These are phyloP conservation scores for Oryza brachyantha DNA, from an alignment of 176 grass and related monocot species.

Conservation along the genomic window DNA sequence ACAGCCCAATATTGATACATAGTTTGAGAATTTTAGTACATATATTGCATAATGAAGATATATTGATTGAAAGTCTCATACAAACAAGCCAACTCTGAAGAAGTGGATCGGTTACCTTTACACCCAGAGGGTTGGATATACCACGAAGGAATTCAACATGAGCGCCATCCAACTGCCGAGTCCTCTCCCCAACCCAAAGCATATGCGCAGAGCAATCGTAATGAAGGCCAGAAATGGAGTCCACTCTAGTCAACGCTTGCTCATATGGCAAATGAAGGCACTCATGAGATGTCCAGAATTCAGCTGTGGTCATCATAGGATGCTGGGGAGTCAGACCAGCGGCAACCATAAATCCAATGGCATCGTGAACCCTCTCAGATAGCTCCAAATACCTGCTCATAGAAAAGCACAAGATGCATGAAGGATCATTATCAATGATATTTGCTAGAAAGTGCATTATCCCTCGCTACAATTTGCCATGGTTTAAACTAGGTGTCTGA, in stretches of 20 bases:
- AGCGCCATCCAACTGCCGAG: constrained; percentile 54
- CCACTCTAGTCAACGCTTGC: constrained; percentile 48
- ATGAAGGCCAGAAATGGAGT: constrained; percentile 40
- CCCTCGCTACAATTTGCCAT: neutral
- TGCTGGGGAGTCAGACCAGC: constrained; percentile 47
- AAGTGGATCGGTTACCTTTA: constrained; percentile 42
- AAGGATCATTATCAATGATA: neutral
- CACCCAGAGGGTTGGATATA: constrained; percentile 50
- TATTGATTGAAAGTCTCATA: neutral
- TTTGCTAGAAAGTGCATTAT: neutral
- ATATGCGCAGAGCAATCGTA: constrained; percentile 59
- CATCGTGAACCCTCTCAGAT: constrained; percentile 43
- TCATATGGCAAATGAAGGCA: constrained; percentile 62
- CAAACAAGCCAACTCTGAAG: neutral
- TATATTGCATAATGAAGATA: neutral
- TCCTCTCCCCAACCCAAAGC: constrained; percentile 66
- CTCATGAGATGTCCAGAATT: constrained; percentile 70
- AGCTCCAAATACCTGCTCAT: constrained; percentile 41
- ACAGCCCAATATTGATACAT: neutral
- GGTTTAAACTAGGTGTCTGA: neutral
- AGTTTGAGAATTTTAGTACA: neutral
- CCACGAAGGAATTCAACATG: constrained; percentile 70
- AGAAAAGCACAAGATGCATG: neutral
- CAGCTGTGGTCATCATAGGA: constrained; percentile 49
- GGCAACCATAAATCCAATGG: constrained; percentile 42